Percentiles rank a stretch among this genome's conserved stretches.
phyloP scores from a whole-genome alignment of 352 stramenopile genomes.

The Globisporangium nodosum region DNA sequence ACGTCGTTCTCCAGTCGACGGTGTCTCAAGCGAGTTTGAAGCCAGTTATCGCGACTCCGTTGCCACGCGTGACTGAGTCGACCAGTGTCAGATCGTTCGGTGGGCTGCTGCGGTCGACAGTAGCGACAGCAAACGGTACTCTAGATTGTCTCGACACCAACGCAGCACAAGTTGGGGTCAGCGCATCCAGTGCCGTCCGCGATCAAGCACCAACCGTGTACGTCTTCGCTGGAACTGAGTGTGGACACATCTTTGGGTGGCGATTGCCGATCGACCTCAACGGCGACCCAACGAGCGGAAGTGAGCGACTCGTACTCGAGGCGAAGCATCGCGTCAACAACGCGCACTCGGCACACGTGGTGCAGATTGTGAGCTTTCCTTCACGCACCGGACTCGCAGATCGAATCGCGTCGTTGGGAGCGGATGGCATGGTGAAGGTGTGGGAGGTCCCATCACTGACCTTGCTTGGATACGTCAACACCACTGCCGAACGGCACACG shows the following conservation, averaged over 20 bases:
- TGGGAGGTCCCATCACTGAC: conserved; percentile 36
- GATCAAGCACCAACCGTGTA: not conserved
- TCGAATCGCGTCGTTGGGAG: conserved; percentile 34
- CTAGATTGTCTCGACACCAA: too few relatives aligned
- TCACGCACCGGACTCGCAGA: not conserved
- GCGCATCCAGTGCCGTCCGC: not conserved
- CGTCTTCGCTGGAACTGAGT: conserved; percentile 33
- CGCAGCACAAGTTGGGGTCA: not conserved
- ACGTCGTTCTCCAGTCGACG: not conserved
- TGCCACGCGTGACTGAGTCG: not conserved
- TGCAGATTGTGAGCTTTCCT: conserved; percentile 24
- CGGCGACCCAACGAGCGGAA: not conserved
- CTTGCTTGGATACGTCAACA: conserved; percentile 37
- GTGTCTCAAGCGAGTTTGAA: not conserved
- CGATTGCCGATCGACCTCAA: conserved; percentile 3
- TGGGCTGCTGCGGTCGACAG: conserved; percentile 1
- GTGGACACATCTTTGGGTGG: conserved; percentile 35
- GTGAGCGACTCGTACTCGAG: conserved; percentile 15
- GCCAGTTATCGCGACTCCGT: not conserved
- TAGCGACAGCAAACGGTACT: not conserved
- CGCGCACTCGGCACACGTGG: conserved; percentile 48
- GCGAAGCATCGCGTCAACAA: conserved; percentile 13
- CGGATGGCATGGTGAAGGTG: conserved; percentile 55
- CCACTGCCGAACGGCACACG: conserved; percentile 18
- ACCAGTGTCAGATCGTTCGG: conserved; percentile 1